These are phyloP conservation scores for Suillus hirtellus DNA, from an alignment of 768 basidiomycete genomes.

Conservation along the genomic window DNA sequence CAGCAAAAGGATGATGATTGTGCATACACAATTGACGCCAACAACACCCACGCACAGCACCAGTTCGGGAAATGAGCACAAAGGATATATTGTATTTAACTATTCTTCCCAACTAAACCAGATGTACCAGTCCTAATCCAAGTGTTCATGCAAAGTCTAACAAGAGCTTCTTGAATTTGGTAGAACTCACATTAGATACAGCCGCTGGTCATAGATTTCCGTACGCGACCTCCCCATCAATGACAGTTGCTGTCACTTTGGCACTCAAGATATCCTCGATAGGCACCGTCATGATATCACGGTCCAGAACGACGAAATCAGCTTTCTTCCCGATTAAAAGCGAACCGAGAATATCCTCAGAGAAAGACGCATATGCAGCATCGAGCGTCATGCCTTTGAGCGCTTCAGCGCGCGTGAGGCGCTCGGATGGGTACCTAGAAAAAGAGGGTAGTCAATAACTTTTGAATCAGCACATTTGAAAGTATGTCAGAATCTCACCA, in stretches of 20 bases:
- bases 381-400: conserved; percentile 90
- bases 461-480: not conserved
- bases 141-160: not conserved
- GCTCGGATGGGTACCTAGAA: conserved; percentile 72
- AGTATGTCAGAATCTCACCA: conserved; percentile 55
- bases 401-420: conserved; percentile 78
- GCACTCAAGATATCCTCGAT: conserved; percentile 61
- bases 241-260: conserved; percentile 68
- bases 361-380: conserved; percentile 85
- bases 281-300: conserved; percentile 73
- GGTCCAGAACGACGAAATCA: conserved; percentile 83
- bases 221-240: conserved; percentile 71
- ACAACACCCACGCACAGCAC: not conserved
- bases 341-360: conserved; percentile 70
- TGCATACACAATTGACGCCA: not conserved
- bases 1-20: too few relatives aligned
- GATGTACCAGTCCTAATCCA: not conserved
- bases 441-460: not conserved
- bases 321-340: conserved; percentile 78
- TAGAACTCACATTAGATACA: not conserved
- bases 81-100: not conserved
- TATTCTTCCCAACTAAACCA: not conserved
- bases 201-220: conserved; percentile 39
- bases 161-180: not conserved
- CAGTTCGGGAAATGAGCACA: not conserved